phyloP scores from a whole-genome alignment of 2,329 filamentous ascomycete genomes.

The Neoascochyta sp. region DNA sequence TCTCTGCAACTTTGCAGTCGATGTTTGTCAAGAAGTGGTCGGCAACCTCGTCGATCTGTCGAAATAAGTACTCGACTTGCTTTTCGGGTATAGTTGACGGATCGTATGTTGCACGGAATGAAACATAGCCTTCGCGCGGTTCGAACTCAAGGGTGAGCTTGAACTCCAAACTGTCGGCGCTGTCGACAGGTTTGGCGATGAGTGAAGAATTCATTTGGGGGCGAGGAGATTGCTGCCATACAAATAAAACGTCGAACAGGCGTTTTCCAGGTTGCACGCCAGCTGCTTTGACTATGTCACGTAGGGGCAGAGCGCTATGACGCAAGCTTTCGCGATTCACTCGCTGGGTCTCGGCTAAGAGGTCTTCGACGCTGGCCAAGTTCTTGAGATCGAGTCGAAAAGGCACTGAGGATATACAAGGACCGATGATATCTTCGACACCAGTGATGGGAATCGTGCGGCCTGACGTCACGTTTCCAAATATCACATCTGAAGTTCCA shows the following conservation, averaged over 20 bases:
- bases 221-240: slow-evolving; percentile 73
- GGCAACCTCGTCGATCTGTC: slow-evolving; percentile 59
- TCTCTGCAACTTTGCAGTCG: slow-evolving; percentile 30
- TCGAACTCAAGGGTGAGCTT: slow-evolving; percentile 73
- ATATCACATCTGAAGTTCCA: slow-evolving; percentile 62
- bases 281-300: slow-evolving; percentile 64
- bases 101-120: slow-evolving; percentile 55
- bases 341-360: slow-evolving; percentile 62
- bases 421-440: slow-evolving; percentile 72
- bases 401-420: slow-evolving; percentile 74
- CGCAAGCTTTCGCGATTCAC: slow-evolving; percentile 63
- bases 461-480: slow-evolving; percentile 80
- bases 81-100: slow-evolving; percentile 50
- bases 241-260: slow-evolving; percentile 75
- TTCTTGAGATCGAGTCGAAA: slow-evolving; percentile 60
- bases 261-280: slow-evolving; percentile 53
- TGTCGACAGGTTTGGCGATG: slow-evolving; percentile 54
- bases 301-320: slow-evolving; percentile 61
- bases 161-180: slow-evolving; percentile 72
- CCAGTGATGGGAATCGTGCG: slow-evolving; percentile 66
- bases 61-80: slow-evolving; percentile 56
- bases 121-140: slow-evolving; percentile 51
- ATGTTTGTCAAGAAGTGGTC: slow-evolving; percentile 41
- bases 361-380: slow-evolving; percentile 53
- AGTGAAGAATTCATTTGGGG: slow-evolving; percentile 25